These are phyloP conservation scores for Penicillium sclerotiorum DNA, from an alignment of 2,329 filamentous ascomycete genomes.

Conservation along the genomic window DNA sequence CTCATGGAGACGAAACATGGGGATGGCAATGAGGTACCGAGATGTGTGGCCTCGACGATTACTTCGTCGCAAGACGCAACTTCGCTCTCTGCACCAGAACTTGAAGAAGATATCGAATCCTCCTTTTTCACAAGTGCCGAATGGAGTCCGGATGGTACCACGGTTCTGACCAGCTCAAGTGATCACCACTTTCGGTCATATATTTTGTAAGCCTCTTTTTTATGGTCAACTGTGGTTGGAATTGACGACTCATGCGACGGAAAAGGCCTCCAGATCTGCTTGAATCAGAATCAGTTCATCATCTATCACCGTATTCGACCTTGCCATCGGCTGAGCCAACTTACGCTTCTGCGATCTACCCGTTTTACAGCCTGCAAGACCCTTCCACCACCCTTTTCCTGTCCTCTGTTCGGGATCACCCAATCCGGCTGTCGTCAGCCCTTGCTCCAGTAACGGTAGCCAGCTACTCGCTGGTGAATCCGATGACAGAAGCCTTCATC, in stretches of 20 bases:
- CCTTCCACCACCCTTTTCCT: constrained; percentile 54
- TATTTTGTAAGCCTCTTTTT: constrained; percentile 48
- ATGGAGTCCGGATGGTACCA: constrained; percentile 60
- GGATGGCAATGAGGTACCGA: neutral
- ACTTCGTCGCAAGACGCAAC: too few relatives aligned
- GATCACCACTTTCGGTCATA: constrained; percentile 57
- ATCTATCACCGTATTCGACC: constrained; percentile 50
- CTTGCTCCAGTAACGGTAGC: constrained; percentile 52
- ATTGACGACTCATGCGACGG: neutral
- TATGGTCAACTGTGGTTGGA: neutral
- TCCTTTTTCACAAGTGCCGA: constrained; percentile 48
- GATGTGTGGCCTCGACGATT: neutral
- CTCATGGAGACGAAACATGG: neutral
- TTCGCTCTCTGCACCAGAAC: neutral
- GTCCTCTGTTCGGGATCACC: constrained; percentile 56
- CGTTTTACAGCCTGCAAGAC: constrained; percentile 57
- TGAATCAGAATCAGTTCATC: constrained; percentile 39
- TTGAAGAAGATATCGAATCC: constrained; percentile 11
- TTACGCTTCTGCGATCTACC: constrained; percentile 58
- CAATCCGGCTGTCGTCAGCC: constrained; percentile 60
- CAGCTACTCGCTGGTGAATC: constrained; percentile 58
- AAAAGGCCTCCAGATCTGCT: constrained; percentile 53
- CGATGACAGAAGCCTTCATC: constrained; percentile 59
- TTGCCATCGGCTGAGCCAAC: constrained; percentile 53
- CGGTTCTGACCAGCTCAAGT: constrained; percentile 56